phyloP scores from a whole-genome alignment of 2,329 filamentous ascomycete species.

The Colletotrichum viniferum region DNA sequence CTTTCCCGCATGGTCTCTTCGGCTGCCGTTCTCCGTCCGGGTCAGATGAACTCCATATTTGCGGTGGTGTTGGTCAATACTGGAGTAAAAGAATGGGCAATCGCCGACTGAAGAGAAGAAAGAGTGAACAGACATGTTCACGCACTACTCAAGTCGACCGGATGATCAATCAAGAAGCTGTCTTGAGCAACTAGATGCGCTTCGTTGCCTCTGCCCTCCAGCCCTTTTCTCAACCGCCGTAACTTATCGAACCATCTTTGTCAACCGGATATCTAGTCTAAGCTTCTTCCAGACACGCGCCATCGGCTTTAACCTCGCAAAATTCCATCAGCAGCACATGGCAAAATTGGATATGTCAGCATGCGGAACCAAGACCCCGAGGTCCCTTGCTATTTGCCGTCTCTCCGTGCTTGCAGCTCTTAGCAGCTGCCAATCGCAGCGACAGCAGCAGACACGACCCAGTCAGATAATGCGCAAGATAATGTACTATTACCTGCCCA shows the following conservation, averaged over 20 bases:
- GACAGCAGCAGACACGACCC: neutral
- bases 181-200: neutral
- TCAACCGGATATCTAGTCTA: neutral
- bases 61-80: neutral
- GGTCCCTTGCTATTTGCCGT: neutral
- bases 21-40: neutral
- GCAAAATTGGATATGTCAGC: conserved; percentile 15
- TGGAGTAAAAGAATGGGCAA: neutral
- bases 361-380: conserved; percentile 16
- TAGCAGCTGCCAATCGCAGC: neutral
- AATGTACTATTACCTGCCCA: neutral
- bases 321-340: neutral
- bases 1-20: neutral
- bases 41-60: neutral
- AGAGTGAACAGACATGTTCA: neutral
- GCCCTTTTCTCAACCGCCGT: neutral
- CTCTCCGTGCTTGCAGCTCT: neutral
- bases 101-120: neutral
- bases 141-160: neutral
- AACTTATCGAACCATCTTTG: neutral
- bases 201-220: neutral
- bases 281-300: neutral
- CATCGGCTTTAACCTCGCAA: neutral
- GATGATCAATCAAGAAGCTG: neutral
- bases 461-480: neutral